These are phyloP conservation scores for Brassica nigra DNA, from an alignment of 345 rosid genomes.

Conservation along the genomic window DNA sequence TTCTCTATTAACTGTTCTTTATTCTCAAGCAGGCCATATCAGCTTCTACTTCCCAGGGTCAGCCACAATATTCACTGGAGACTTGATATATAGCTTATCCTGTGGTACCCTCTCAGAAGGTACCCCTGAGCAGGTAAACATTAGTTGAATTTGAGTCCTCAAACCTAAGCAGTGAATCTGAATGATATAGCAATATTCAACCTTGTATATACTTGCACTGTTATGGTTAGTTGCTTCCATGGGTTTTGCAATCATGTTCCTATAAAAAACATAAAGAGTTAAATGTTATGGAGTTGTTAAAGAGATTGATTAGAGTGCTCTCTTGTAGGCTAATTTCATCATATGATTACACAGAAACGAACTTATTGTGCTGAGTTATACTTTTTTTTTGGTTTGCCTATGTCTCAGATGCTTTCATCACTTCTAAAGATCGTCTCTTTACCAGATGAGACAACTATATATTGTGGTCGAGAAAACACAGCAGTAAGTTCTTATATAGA, in stretches of 20 bases:
- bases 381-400: neutral
- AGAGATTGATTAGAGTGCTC: neutral
- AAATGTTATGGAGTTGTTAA: neutral
- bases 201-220: neutral
- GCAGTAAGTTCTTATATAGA: conserved; percentile 55
- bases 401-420: conserved; percentile 80
- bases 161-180: too few species aligned
- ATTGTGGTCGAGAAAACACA: conserved; percentile 93
- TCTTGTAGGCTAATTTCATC: neutral
- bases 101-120: conserved; percentile 98
- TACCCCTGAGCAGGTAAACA: conserved; percentile 77
- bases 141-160: neutral
- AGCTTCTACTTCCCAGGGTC: conserved; percentile 96
- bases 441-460: conserved; percentile 85
- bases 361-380: neutral
- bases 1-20: conserved; percentile 1
- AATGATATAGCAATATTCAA: neutral
- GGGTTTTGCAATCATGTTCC: too few species aligned
- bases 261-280: too few species aligned
- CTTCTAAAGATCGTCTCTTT: conserved; percentile 68
- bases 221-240: neutral
- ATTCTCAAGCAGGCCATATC: conserved; percentile 69
- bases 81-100: conserved; percentile 90
- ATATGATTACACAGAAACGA: neutral
- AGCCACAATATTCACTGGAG: conserved; percentile 86